Base-by-base conservation (phyloP, 495 filamentous ascomycete species). In the Aspergillus ostianus region DNA sequence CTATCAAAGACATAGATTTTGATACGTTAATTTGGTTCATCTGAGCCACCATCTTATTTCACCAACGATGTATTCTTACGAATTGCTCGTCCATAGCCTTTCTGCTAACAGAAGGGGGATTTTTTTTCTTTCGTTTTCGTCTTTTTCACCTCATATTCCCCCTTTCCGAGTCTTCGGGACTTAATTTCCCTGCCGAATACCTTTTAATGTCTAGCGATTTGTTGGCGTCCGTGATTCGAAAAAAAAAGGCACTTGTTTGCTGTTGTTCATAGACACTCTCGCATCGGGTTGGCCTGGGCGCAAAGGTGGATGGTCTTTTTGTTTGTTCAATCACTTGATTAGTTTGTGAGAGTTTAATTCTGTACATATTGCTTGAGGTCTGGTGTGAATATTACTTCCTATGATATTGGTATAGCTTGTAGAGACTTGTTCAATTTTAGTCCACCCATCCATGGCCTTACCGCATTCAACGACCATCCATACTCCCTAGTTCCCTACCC, bases 261-360 rank as follows among this genome's bases (percentile, higher is more conserved):
- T 53, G 17, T 19, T 54, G 21, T 21, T 45, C 20, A 54, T 54
- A 54, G 52, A 54, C 30, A 23, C 19, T 53, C 52, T 41, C 20
- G 23, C 45, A 21, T 44, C 21, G 41, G n/a, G 20, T 54, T 44
- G 32, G 52, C 17, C 52, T 21, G n/a, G 52, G 52, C 52, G 52
- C 52, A 44, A 44, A 44, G 20, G 52, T 23, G 52, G 52, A 54
- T 54, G 52, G 18, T 46, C 23, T 26, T 26, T 26, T 26, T 26
- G 23, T 54, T 27, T 36, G 27, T 44, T 54, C 23, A 44, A 13
- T 53, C 10, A 9, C n/a, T n/a, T 36, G 8, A 6, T n/a, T 12
- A 30, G 23, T 26, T 6, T 36, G 18, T 32, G 51, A 30, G 23
- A 26, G 1, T 41, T 41, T 6, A 12, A 41, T 41, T 15, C 23